Conservation (phyloP, 306 rosid genomes). For the Pachyrhizus erosus region DNA sequence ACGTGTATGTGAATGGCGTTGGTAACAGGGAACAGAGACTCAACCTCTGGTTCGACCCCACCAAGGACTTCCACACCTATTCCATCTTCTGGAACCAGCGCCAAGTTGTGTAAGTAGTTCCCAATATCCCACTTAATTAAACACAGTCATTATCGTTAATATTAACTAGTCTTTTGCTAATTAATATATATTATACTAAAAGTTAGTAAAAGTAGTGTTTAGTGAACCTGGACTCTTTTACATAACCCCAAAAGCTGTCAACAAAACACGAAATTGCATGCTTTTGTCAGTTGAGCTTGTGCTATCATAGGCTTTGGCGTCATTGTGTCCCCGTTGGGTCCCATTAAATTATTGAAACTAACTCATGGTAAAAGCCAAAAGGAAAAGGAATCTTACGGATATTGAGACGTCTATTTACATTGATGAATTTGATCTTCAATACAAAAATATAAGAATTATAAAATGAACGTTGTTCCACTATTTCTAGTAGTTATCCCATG, state of each 20-base stretch:
- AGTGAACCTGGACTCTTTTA: not conserved
- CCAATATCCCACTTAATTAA: not conserved
- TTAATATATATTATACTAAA: no score
- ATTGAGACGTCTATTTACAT: no score
- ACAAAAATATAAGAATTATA: no score
- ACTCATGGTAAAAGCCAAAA: conserved; percentile 13
- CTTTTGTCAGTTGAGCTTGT: conserved; percentile 32
- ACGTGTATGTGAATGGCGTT: conserved; percentile 82
- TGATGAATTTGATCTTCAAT: no score
- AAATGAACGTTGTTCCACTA: no score
- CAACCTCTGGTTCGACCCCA: conserved; percentile 91
- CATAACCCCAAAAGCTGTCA: conserved; percentile 24
- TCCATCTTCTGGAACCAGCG: conserved; percentile 91
- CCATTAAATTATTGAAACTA: not conserved
- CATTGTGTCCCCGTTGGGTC: not conserved
- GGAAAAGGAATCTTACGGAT: conserved; percentile 43
- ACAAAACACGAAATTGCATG: conserved; percentile 1
- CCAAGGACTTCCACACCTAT: conserved; percentile 80
- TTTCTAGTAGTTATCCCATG: no score
- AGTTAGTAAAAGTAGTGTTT: not conserved
- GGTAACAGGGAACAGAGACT: conserved; percentile 96
- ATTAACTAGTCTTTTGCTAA: no score
- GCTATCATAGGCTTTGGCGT: not conserved
- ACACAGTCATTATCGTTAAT: not conserved
- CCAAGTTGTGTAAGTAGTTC: conserved; percentile 78